These are phyloP conservation scores for Aspergillus unguis DNA, from an alignment of 2,329 filamentous ascomycete genomes.

Conservation along the genomic window DNA sequence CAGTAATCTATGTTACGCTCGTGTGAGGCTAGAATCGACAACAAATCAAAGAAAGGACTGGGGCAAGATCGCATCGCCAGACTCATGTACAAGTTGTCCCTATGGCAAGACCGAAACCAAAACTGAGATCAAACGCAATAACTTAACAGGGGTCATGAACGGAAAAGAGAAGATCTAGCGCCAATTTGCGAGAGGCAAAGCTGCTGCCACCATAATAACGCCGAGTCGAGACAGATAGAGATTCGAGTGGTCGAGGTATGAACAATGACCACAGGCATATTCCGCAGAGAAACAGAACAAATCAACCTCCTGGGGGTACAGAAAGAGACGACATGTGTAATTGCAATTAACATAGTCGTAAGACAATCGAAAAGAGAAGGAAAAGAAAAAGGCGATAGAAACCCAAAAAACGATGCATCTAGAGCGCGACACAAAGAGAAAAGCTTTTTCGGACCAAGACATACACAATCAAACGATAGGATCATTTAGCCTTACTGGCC, in stretches of 20 bases:
- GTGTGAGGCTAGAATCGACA: not conserved
- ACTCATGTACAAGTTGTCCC: constrained; percentile 2
- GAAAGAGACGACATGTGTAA: constrained; percentile 4
- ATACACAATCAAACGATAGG: constrained; percentile 10
- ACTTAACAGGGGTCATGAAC: not conserved
- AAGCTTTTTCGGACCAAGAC: constrained; percentile 7
- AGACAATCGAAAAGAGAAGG: constrained; percentile 8
- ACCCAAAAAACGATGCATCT: not conserved
- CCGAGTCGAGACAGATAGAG: constrained; percentile 13
- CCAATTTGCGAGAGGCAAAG: constrained; percentile 13
- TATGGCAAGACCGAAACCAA: constrained; percentile 6
- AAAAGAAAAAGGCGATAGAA: constrained; percentile 9
- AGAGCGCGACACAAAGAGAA: not conserved
- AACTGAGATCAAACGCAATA: not conserved
- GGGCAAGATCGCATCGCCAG: constrained; percentile 1
- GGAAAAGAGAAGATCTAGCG: constrained; percentile 12
- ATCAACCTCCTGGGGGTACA: constrained; percentile 8
- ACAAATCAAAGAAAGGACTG: constrained; percentile 3
- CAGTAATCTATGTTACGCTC: constrained; percentile 6
- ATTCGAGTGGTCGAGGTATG: constrained; percentile 12
- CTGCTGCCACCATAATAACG: constrained; percentile 18
- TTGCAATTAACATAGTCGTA: constrained; percentile 5
- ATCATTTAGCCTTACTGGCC: constrained; percentile 37
- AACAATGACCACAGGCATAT: constrained; percentile 11
- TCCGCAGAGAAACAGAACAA: not conserved